Evolutionary conservation across 2,329 filamentous ascomycete species (phyloP).

Genomic region (Phaeosphaeriaceae sp.): DNA sequence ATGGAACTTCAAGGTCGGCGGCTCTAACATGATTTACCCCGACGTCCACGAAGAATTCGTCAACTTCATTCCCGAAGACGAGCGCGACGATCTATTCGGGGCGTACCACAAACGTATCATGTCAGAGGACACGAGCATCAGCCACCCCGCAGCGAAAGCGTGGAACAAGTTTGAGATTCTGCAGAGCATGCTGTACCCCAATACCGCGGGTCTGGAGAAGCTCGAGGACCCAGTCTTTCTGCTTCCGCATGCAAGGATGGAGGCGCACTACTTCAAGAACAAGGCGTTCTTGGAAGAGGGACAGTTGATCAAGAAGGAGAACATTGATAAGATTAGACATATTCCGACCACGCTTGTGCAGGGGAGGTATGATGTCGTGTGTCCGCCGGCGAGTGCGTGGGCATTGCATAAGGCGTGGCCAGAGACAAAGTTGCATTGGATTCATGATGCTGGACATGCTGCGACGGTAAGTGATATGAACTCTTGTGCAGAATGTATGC

Average conservation of each 20-base stretch:
- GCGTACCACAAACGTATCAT: slow-evolving; percentile 53
- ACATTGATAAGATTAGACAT: slow-evolving; percentile 44
- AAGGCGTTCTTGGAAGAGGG: slow-evolving; percentile 52
- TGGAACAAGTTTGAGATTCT: slow-evolving; percentile 48
- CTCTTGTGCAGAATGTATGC: not conserved
- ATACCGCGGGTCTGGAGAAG: slow-evolving; percentile 20
- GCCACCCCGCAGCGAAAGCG: slow-evolving; percentile 40
- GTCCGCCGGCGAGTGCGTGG: slow-evolving; percentile 53
- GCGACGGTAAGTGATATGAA: slow-evolving; percentile 22
- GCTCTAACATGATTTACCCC: slow-evolving; percentile 47
- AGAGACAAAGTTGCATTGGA: slow-evolving; percentile 41
- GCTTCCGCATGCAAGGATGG: slow-evolving; percentile 51
- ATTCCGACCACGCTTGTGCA: slow-evolving; percentile 53
- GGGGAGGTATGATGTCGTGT: slow-evolving; percentile 56
- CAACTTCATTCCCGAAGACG: slow-evolving; percentile 46
- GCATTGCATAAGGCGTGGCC: slow-evolving; percentile 51
- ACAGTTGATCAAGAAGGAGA: slow-evolving; percentile 46
- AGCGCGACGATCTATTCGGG: slow-evolving; percentile 45
- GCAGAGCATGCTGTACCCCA: slow-evolving; percentile 34
- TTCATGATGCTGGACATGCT: slow-evolving; percentile 45
- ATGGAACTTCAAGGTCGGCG: slow-evolving; percentile 40
- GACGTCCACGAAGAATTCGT: slow-evolving; percentile 50
- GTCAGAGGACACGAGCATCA: slow-evolving; percentile 36
- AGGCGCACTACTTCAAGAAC: slow-evolving; percentile 54
- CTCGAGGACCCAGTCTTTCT: slow-evolving; percentile 41